Evolutionary conservation across 2,329 filamentous ascomycete genomes (phyloP), one percentile per base, ranked within the genome.

Genomic region (Ophiostoma piceae): DNA sequence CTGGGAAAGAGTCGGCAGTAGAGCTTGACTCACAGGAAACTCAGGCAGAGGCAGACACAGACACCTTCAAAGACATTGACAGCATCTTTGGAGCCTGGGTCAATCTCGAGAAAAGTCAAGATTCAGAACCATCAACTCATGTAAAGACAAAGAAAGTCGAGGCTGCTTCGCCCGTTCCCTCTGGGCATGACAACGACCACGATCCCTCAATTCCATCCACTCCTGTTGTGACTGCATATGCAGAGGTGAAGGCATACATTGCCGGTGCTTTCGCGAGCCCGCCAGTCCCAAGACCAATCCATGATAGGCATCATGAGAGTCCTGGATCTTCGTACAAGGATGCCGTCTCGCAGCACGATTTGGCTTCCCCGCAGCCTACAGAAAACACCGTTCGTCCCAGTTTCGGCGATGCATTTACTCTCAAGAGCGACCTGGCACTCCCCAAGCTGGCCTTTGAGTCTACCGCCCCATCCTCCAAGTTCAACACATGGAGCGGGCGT

Each of bases 401-500:
- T 47, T n/a, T 19, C 43, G 19, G 32, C 7, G 71, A 74, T 32
- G 57, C 67, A 2, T 69, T 60, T 62, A 75, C 74, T 9, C 60
- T 70, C 64, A 74, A 72, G 68, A 75, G 73, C 37, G 72, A 73
- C 12, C 68, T 69, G 2, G 57, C 62, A 9, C 60, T 68, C 11
- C 8, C 37, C n/a, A 51, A 62, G 32, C 57, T 66, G 14, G 32
- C 57, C 16, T 19, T 43, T n/a, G 22, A 39, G 9, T 3, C 41
- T 22, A 16, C 11, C 14, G 12, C 66, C 35, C 39, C 74, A 71
- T 73, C 70, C 35, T 67, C 68, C 39, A 76, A 74, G 57, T 75
- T 70, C 60, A 71, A 60, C 67, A 74, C 74, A 0, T 76, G 74
- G 75, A 73, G 67, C 32, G 74, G 75, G 1, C 67, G 70, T 16